Conservation (phyloP, 2,329 filamentous ascomycete genomes). For the Trichothecium sympodiale region DNA sequence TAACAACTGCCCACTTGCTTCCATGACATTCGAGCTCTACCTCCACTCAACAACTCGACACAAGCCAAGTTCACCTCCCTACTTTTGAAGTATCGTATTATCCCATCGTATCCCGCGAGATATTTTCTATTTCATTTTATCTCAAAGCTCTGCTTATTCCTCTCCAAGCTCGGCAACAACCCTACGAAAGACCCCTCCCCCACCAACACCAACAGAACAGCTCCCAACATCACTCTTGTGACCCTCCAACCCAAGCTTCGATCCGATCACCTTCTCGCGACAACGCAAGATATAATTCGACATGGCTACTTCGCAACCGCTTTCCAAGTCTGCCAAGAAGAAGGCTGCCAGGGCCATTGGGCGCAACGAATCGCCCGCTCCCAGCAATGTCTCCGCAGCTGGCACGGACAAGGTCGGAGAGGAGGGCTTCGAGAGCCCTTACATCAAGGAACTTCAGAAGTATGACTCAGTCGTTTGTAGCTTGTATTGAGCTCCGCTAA, state of each 20-base stretch:
- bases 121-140: too few species aligned
- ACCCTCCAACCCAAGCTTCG: not conserved
- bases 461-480: conserved; percentile 30
- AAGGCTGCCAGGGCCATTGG: conserved; percentile 41
- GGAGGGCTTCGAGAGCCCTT: conserved; percentile 57
- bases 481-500: conserved; percentile 9
- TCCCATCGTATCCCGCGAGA: too few species aligned
- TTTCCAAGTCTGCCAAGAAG: conserved; percentile 61
- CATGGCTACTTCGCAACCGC: conserved; percentile 53
- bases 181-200: too few species aligned
- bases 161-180: not conserved
- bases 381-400: conserved; percentile 32
- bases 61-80: too few species aligned
- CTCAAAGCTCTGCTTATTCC: not conserved
- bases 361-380: conserved; percentile 44
- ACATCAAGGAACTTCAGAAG: conserved; percentile 87
- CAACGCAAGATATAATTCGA: not conserved
- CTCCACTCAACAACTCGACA: too few species aligned
- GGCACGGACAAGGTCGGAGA: conserved; percentile 42
- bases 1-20: too few species aligned
- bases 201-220: not conserved
- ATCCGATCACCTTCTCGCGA: not conserved
- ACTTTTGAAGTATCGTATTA: too few species aligned
- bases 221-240: too few species aligned
- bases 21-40: too few species aligned